phyloP scores from a whole-genome alignment of 768 basidiomycete genomes.

The Boletus insuetus region DNA sequence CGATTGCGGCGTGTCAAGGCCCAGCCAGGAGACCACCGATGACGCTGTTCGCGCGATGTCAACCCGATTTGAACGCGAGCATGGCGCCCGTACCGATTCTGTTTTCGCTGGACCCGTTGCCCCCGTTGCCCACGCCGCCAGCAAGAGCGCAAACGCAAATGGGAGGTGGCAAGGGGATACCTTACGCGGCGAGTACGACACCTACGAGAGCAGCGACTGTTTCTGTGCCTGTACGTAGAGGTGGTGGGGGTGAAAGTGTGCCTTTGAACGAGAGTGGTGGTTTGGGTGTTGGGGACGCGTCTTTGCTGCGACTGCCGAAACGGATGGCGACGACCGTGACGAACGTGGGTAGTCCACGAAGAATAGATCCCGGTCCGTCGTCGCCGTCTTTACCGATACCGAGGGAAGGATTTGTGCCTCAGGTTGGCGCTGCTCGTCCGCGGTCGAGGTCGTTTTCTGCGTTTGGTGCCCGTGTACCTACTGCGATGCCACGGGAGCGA shows the following conservation, averaged over 20 bases:
- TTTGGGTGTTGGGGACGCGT: not conserved
- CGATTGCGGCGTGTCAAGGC: constrained; percentile 21
- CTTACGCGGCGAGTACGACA: not conserved
- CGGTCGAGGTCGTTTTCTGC: constrained; percentile 76
- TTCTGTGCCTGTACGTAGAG: constrained; percentile 30
- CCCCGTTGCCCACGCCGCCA: constrained; percentile 16
- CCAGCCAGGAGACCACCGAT: constrained; percentile 14
- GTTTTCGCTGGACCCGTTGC: constrained; percentile 55
- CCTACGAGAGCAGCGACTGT: constrained; percentile 32
- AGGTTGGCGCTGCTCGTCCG: constrained; percentile 46
- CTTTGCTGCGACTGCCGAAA: constrained; percentile 18
- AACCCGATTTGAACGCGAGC: constrained; percentile 47
- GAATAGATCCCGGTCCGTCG: not conserved
- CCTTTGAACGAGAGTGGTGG: not conserved
- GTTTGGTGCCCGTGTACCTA: constrained; percentile 43
- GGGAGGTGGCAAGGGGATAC: not conserved
- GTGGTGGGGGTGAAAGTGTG: not conserved
- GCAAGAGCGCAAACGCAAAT: not conserved
- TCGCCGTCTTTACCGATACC: constrained; percentile 36
- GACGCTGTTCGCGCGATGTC: constrained; percentile 62
- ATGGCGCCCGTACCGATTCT: constrained; percentile 59
- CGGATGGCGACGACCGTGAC: constrained; percentile 8
- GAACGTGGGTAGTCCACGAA: not conserved
- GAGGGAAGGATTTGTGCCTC: constrained; percentile 64
- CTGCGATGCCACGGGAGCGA: not conserved